Percentiles rank a stretch among this genome's conserved stretches.
Evolutionary conservation across 257 asterid genomes (phyloP).

Genomic region (Nicotiana tabacum): DNA sequence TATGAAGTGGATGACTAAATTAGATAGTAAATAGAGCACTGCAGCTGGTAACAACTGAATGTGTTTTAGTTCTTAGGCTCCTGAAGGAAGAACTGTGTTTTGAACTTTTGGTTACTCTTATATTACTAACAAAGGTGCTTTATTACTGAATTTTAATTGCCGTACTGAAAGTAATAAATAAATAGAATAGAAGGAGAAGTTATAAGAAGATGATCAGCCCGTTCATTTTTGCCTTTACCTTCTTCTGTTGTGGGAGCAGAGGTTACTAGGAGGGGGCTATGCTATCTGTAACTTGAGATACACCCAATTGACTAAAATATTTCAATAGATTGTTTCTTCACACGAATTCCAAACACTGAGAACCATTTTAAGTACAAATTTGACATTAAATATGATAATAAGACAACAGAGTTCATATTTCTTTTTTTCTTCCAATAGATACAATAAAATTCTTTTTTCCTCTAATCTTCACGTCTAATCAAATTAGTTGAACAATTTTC

Average conservation of each 20-base stretch:
- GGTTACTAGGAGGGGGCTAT: background rate
- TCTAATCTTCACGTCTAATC: background rate
- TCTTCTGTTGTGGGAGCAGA: background rate
- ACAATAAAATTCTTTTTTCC: background rate
- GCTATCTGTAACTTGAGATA: background rate
- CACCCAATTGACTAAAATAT: background rate
- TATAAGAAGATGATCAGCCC: background rate
- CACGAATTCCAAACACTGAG: background rate
- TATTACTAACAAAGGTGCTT: background rate
- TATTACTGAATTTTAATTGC: background rate
- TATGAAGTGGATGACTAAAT: background rate
- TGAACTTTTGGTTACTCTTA: background rate
- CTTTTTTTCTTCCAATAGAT: background rate
- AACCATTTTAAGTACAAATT: background rate
- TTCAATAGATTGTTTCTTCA: background rate
- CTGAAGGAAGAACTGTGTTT: background rate
- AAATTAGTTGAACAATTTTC: background rate
- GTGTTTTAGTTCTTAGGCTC: background rate
- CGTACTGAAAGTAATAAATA: background rate
- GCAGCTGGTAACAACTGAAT: background rate
- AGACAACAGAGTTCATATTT: background rate
- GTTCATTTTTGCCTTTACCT: background rate
- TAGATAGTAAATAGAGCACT: background rate
- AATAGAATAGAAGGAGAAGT: background rate
- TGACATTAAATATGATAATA: background rate